Conservation (phyloP, 305 asterid species). For the Andrographis paniculata region DNA sequence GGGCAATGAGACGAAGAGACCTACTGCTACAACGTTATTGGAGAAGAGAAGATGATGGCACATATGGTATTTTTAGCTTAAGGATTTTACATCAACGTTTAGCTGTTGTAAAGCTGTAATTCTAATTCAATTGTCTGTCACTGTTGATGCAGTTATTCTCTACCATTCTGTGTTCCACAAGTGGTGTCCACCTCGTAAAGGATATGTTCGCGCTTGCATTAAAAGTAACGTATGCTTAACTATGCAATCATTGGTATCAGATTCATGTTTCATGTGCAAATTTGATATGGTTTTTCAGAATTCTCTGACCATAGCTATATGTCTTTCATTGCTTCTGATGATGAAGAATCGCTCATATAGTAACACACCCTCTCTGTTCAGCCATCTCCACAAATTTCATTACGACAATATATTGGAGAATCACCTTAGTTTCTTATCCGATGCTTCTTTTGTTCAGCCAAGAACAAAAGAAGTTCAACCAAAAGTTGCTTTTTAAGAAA, state of each 20-base stretch:
- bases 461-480: too few species aligned
- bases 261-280: slow-evolving; percentile 8
- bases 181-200: slow-evolving; percentile 64
- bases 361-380: too few species aligned
- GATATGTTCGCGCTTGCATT: slow-evolving; percentile 78
- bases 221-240: slow-evolving; percentile 74
- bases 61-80: slow-evolving; percentile 50
- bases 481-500: too few species aligned
- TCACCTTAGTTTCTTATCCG: too few species aligned
- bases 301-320: neutral
- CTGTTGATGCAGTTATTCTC: slow-evolving; percentile 56
- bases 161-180: slow-evolving; percentile 73
- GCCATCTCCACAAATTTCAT: too few species aligned
- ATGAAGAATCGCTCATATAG: too few species aligned
- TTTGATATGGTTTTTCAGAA: slow-evolving; percentile 15
- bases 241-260: neutral
- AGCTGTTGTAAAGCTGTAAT: slow-evolving; percentile 10
- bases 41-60: slow-evolving; percentile 96
- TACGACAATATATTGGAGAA: too few species aligned
- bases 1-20: slow-evolving; percentile 84
- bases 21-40: slow-evolving; percentile 72
- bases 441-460: too few species aligned
- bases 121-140: slow-evolving; percentile 16
- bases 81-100: neutral
- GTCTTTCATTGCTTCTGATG: neutral